Percentiles rank a stretch among this genome's conserved stretches.
Conservation (phyloP, 2,329 filamentous ascomycete species). For the Diaporthe sp. region DNA sequence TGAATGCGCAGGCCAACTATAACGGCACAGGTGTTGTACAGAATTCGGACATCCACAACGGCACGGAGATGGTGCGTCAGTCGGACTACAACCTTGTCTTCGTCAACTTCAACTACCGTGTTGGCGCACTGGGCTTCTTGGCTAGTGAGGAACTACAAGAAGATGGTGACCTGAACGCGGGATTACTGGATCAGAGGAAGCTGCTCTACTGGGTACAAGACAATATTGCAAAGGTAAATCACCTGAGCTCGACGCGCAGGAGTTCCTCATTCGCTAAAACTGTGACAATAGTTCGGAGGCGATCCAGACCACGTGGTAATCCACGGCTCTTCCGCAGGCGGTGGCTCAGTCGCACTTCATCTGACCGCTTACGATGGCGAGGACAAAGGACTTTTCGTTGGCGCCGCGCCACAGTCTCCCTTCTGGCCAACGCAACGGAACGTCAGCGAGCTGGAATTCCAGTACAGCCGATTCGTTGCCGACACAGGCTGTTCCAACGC, state of each 20-base stretch:
- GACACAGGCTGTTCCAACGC: constrained; percentile 49
- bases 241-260: neutral
- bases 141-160: constrained; percentile 62
- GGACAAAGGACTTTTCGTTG: constrained; percentile 57
- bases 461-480: constrained; percentile 51
- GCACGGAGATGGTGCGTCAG: constrained; percentile 65
- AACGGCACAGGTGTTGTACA: constrained; percentile 60
- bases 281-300: constrained; percentile 60
- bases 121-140: constrained; percentile 28
- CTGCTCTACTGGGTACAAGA: constrained; percentile 68
- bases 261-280: neutral
- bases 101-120: constrained; percentile 32
- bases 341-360: constrained; percentile 65
- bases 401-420: constrained; percentile 56
- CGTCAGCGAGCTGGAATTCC: constrained; percentile 56
- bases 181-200: constrained; percentile 69
- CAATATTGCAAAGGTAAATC: constrained; percentile 59
- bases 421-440: constrained; percentile 61
- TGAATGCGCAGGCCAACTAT: constrained; percentile 60
- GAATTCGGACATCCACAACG: constrained; percentile 60
- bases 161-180: constrained; percentile 69
- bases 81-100: constrained; percentile 50
- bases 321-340: constrained; percentile 70
- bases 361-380: constrained; percentile 58
- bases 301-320: constrained; percentile 69